phyloP scores from a whole-genome alignment of 805 yeast genomes.

The Ascoidea tarda region DNA sequence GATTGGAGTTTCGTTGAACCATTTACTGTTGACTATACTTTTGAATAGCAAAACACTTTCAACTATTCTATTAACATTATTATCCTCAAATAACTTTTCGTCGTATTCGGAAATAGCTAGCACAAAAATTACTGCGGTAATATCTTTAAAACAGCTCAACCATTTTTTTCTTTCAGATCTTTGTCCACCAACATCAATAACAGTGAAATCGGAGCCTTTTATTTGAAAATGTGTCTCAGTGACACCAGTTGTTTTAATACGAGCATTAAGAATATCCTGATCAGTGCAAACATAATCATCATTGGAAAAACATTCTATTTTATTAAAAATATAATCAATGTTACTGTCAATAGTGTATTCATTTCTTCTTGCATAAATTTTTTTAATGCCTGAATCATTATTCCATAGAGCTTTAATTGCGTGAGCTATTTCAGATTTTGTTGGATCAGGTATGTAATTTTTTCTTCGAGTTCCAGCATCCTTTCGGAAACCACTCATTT shows the following conservation, averaged over 20 bases:
- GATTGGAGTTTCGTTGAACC: slow-evolving; percentile 80
- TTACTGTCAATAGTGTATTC: slow-evolving; percentile 79
- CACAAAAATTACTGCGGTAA: slow-evolving; percentile 78
- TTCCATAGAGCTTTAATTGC: slow-evolving; percentile 64
- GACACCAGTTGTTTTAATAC: slow-evolving; percentile 93
- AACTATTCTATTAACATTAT: slow-evolving; percentile 75
- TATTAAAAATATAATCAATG: slow-evolving; percentile 68
- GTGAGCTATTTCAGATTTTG: slow-evolving; percentile 43
- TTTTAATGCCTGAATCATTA: slow-evolving; percentile 49
- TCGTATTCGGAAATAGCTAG: slow-evolving; percentile 88
- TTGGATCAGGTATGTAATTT: background rate
- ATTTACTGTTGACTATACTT: slow-evolving; percentile 67
- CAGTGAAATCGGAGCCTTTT: slow-evolving; percentile 50
- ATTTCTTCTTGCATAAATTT: slow-evolving; percentile 45
- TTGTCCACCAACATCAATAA: slow-evolving; percentile 95
- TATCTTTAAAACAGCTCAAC: slow-evolving; percentile 89
- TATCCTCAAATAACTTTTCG: slow-evolving; percentile 83
- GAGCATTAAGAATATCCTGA: slow-evolving; percentile 74
- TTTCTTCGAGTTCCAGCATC: background rate
- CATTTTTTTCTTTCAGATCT: slow-evolving; percentile 90
- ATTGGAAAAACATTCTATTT: slow-evolving; percentile 49
- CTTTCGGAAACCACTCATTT: background rate
- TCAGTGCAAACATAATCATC: slow-evolving; percentile 59
- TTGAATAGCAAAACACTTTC: slow-evolving; percentile 81
- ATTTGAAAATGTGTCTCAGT: slow-evolving; percentile 73